Evolutionary conservation across 257 asterid species (phyloP).

Genomic region (Scutellaria galericulata): DNA sequence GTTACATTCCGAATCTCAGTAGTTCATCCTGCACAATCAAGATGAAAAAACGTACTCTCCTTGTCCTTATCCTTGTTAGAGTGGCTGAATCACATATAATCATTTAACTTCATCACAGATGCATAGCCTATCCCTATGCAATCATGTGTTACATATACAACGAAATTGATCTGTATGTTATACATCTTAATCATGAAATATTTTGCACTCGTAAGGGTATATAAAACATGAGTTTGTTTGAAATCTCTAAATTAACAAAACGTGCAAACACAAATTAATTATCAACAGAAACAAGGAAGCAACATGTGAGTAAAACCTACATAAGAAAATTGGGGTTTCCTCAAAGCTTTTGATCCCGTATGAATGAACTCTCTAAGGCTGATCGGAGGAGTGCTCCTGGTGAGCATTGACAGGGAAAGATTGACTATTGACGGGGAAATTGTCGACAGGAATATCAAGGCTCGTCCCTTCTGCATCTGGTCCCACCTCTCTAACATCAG

Average conservation of each 20-base stretch:
- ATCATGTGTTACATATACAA: constrained; percentile 36
- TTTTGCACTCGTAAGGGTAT: constrained; percentile 11
- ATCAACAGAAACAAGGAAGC: constrained; percentile 30
- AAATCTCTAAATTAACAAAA: constrained; percentile 24
- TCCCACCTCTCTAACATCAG: constrained; percentile 89
- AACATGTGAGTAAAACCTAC: constrained; percentile 11
- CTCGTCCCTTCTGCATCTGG: constrained; percentile 65
- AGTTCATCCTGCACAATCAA: too few species aligned
- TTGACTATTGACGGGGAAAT: constrained; percentile 45
- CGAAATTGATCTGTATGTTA: constrained; percentile 12
- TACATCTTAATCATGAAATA: constrained; percentile 33
- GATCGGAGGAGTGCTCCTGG: constrained; percentile 69
- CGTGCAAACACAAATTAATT: constrained; percentile 19
- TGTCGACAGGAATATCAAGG: constrained; percentile 78
- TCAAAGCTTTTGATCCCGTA: constrained; percentile 21
- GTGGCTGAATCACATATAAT: too few species aligned
- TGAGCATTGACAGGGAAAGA: constrained; percentile 39
- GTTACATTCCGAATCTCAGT: too few species aligned
- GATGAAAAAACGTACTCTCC: too few species aligned
- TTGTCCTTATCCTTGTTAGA: too few species aligned
- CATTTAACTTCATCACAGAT: not conserved
- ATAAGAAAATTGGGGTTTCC: constrained; percentile 27
- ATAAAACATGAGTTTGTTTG: constrained; percentile 5
- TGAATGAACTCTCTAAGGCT: constrained; percentile 51
- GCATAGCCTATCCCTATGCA: not conserved